Percentiles rank a stretch among this genome's conserved stretches.
Conservation (phyloP, 371 early-diverging fungal genomes). For the Basidiobolus meristosporus region DNA sequence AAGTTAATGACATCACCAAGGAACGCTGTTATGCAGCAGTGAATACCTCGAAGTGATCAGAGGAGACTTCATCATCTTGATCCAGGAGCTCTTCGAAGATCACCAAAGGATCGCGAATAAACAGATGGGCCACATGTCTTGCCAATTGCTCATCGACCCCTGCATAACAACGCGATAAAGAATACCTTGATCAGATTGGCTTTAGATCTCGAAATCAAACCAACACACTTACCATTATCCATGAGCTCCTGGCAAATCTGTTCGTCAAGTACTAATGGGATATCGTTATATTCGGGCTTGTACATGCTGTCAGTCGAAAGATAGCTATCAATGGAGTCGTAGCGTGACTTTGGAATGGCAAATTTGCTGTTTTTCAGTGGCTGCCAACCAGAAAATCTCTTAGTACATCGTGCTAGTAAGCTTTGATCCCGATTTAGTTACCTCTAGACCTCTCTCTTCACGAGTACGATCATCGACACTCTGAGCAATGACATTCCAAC, state of each 20-base stretch:
- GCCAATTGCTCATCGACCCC: conserved; percentile 83
- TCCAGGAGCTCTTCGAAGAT: conserved; percentile 73
- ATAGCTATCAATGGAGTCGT: conserved; percentile 89
- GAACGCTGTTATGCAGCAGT: neutral
- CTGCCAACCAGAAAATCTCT: conserved; percentile 10
- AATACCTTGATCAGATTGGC: neutral
- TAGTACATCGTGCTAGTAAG: neutral
- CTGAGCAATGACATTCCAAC: conserved; percentile 94
- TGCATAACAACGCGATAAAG: too few species aligned
- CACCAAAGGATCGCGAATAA: conserved; percentile 96
- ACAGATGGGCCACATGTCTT: conserved; percentile 88
- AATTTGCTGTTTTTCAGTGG: conserved; percentile 45
- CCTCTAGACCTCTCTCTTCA: conserved; percentile 79
- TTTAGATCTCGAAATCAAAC: neutral
- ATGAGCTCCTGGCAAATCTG: conserved; percentile 51
- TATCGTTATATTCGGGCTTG: conserved; percentile 90
- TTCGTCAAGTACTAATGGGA: conserved; percentile 64
- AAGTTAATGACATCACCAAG: neutral
- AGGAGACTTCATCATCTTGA: conserved; percentile 57
- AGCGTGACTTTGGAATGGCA: conserved; percentile 90
- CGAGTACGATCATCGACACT: conserved; percentile 92
- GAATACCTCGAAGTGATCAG: conserved; percentile 87
- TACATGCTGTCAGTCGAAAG: conserved; percentile 56
- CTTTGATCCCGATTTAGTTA: conserved; percentile 10
- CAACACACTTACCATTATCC: conserved; percentile 17